Percentiles rank a stretch among this genome's conserved stretches.
These are phyloP conservation scores for Thraustochytrium sp. DNA, from an alignment of 352 stramenopile genomes.

Conservation along the genomic window DNA sequence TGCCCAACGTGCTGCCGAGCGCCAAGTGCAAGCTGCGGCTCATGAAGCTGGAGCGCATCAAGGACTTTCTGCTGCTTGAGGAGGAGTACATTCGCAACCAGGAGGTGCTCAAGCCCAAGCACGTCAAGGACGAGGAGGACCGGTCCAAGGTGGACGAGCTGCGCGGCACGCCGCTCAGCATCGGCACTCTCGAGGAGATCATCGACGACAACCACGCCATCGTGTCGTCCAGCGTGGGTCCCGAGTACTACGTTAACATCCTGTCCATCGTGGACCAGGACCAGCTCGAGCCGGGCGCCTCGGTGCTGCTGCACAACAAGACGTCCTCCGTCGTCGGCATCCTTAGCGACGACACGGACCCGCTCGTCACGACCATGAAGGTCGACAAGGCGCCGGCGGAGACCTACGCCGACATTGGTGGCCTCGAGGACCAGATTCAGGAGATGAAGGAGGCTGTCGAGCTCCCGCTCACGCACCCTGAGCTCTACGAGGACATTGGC, in stretches of 20 bases:
- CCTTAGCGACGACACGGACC: conserved; percentile 95
- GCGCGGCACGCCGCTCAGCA: conserved; percentile 91
- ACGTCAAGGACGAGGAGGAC: conserved; percentile 84
- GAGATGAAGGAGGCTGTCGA: conserved; percentile 90
- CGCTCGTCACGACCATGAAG: conserved; percentile 99
- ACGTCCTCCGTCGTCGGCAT: conserved; percentile 96
- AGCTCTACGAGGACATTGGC: conserved; percentile 99
- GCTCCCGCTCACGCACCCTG: conserved; percentile 95
- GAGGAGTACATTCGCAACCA: conserved; percentile 99
- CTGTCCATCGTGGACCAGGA: conserved; percentile 99
- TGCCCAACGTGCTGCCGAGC: conserved; percentile 79
- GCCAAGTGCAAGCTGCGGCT: conserved; percentile 98
- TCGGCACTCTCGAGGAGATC: conserved; percentile 99
- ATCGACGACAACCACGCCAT: conserved; percentile 99
- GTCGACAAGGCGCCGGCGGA: conserved; percentile 98
- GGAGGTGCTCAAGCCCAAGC: conserved; percentile 98
- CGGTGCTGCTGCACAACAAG: conserved; percentile 99
- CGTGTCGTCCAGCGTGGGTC: conserved; percentile 92
- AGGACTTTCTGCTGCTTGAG: conserved; percentile 99
- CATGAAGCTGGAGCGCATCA: conserved; percentile 98
- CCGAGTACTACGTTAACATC: conserved; percentile 99
- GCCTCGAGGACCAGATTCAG: conserved; percentile 94
- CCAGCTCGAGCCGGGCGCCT: conserved; percentile 95
- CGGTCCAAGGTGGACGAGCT: conserved; percentile 95
- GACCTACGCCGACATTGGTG: conserved; percentile 99